These are phyloP conservation scores for Leccinum ochraceum DNA, from an alignment of 768 basidiomycete genomes.

Conservation along the genomic window DNA sequence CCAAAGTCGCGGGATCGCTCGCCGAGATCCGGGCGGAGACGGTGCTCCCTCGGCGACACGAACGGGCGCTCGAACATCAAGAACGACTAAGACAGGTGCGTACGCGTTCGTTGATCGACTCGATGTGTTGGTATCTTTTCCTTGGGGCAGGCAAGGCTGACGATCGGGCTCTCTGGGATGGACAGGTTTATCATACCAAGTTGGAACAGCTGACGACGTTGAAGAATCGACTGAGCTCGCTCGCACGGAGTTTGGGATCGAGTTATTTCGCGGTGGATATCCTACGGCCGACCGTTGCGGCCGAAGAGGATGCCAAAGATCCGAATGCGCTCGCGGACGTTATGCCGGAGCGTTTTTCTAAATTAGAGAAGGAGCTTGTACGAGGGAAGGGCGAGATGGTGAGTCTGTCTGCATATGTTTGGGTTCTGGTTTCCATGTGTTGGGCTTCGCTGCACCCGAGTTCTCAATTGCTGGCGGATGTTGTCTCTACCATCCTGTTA, in stretches of 20 bases:
- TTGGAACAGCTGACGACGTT: constrained; percentile 73
- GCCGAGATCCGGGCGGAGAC: constrained; percentile 72
- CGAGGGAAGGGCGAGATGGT: constrained; percentile 87
- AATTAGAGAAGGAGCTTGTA: constrained; percentile 81
- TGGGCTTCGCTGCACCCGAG: not conserved
- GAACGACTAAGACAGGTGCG: constrained; percentile 79
- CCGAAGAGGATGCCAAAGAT: constrained; percentile 41
- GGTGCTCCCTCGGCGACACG: constrained; percentile 70
- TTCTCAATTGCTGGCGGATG: not conserved
- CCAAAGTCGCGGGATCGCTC: constrained; percentile 63
- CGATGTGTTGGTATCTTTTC: not conserved
- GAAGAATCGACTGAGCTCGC: constrained; percentile 59
- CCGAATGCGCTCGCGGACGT: constrained; percentile 60
- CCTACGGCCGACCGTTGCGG: constrained; percentile 45
- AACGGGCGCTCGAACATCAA: constrained; percentile 66
- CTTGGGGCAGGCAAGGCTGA: not conserved
- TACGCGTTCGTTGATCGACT: not conserved
- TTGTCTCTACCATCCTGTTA: not conserved
- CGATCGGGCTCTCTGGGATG: not conserved
- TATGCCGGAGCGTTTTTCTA: constrained; percentile 76
- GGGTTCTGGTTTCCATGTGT: not conserved
- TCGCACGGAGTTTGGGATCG: constrained; percentile 61
- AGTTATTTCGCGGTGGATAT: constrained; percentile 61
- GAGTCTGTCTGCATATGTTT: constrained; percentile 30
- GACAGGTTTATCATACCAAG: constrained; percentile 71